phyloP scores from a whole-genome alignment of 768 basidiomycete species.

The Atractiella rhizophila region DNA sequence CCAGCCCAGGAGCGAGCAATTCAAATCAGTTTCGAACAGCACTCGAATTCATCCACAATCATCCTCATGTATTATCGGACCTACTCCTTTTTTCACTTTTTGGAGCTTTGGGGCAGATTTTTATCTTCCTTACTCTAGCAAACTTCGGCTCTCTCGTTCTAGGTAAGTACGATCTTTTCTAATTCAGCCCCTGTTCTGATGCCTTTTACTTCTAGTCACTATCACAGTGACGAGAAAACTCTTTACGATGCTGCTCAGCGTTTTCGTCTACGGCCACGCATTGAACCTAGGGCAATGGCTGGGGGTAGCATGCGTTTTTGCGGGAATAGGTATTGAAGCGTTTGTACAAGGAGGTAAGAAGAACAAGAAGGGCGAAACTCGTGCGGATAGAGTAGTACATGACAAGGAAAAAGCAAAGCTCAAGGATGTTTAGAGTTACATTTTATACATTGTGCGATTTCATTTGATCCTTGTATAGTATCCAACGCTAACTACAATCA shows the following conservation, averaged over 20 bases:
- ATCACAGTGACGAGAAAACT: constrained; percentile 89
- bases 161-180: too few species aligned
- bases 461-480: too few species aligned
- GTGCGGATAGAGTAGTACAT: constrained; percentile 49
- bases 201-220: too few species aligned
- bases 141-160: constrained; percentile 73
- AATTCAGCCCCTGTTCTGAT: too few species aligned
- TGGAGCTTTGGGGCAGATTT: constrained; percentile 81
- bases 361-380: constrained; percentile 48
- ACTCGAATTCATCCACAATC: constrained; percentile 44
- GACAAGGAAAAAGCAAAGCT: constrained; percentile 51
- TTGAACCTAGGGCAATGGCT: constrained; percentile 68
- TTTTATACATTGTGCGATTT: too few species aligned
- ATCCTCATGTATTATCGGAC: constrained; percentile 48
- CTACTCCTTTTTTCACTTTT: constrained; percentile 64
- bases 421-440: constrained; percentile 35
- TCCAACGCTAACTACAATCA: too few species aligned
- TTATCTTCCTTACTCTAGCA: constrained; percentile 57
- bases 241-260: constrained; percentile 91
- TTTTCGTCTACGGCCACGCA: constrained; percentile 68
- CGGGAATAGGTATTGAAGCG: constrained; percentile 84
- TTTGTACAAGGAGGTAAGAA: too few species aligned
- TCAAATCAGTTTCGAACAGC: constrained; percentile 41
- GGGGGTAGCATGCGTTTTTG: constrained; percentile 76
- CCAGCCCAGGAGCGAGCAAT: constrained; percentile 22